Percentiles rank a stretch among this genome's conserved stretches.
These are phyloP conservation scores for Cubamyces lactineus DNA, from an alignment of 768 basidiomycete genomes.

Conservation along the genomic window DNA sequence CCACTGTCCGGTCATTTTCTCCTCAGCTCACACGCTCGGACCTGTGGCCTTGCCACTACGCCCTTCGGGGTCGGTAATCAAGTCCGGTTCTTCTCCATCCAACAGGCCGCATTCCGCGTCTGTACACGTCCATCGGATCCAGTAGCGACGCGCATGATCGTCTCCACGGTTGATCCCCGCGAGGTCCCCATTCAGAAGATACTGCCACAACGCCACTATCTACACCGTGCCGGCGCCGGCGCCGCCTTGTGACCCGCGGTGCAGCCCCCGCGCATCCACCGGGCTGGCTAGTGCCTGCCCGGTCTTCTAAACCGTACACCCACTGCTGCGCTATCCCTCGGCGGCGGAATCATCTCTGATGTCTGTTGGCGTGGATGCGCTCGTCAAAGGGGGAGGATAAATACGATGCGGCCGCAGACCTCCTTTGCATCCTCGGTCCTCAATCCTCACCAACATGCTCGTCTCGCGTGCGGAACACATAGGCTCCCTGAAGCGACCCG, in stretches of 20 bases:
- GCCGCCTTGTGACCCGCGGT: constrained; percentile 11
- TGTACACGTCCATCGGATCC: not conserved
- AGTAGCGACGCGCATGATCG: constrained; percentile 8
- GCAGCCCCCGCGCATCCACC: not conserved
- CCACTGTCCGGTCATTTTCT: constrained; percentile 4
- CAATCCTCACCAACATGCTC: not conserved
- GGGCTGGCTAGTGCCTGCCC: not conserved
- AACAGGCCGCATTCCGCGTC: not conserved
- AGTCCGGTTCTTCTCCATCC: not conserved
- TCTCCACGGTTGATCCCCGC: not conserved
- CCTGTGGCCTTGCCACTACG: not conserved
- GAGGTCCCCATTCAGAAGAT: constrained; percentile 3
- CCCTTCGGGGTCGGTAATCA: not conserved
- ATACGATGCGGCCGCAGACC: not conserved
- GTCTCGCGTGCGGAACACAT: constrained; percentile 53
- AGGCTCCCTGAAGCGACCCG: constrained; percentile 61
- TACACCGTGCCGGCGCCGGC: constrained; percentile 1
- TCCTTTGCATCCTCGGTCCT: not conserved
- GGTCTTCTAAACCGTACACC: not conserved
- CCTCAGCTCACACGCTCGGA: not conserved
- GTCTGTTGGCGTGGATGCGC: not conserved
- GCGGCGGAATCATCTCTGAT: not conserved
- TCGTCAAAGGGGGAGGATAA: not conserved
- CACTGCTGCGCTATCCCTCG: not conserved
- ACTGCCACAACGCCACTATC: constrained; percentile 19